Conservation (phyloP, 306 rosid species). For the Cicer pinnatifidum region DNA sequence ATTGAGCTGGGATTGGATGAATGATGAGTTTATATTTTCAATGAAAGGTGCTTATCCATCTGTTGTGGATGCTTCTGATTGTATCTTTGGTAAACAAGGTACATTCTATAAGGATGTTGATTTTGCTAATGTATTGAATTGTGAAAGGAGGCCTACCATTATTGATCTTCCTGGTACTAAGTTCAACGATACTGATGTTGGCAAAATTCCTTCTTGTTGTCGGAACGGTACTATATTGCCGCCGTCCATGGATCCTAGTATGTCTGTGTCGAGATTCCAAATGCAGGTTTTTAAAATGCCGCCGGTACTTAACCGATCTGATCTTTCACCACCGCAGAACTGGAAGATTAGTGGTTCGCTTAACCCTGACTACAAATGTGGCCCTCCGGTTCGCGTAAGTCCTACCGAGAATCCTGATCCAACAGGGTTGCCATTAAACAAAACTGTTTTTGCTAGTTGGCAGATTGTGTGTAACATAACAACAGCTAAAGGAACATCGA, state of each 20-base stretch:
- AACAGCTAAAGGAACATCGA: slow-evolving; percentile 51
- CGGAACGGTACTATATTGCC: slow-evolving; percentile 96
- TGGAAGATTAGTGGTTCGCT: slow-evolving; percentile 79
- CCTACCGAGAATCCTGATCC: slow-evolving; percentile 71
- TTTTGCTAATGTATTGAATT: slow-evolving; percentile 75
- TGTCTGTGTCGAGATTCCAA: slow-evolving; percentile 79
- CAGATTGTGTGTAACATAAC: slow-evolving; percentile 97
- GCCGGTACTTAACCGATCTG: slow-evolving; percentile 72
- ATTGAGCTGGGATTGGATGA: slow-evolving; percentile 96
- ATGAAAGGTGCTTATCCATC: slow-evolving; percentile 96
- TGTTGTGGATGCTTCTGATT: slow-evolving; percentile 76
- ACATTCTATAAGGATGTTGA: slow-evolving; percentile 55
- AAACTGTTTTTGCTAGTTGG: slow-evolving; percentile 90
- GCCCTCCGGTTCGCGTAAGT: slow-evolving; percentile 79
- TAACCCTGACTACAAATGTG: slow-evolving; percentile 83
- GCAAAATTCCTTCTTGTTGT: slow-evolving; percentile 83
- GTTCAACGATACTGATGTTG: slow-evolving; percentile 72
- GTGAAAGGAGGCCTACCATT: slow-evolving; percentile 78
- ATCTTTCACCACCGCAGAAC: slow-evolving; percentile 79
- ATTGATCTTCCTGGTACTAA: slow-evolving; percentile 82
- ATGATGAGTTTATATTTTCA: slow-evolving; percentile 67
- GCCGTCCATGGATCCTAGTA: slow-evolving; percentile 71
- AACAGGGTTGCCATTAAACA: slow-evolving; percentile 63
- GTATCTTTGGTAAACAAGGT: slow-evolving; percentile 78
- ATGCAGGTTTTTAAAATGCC: slow-evolving; percentile 93